Conservation (phyloP, 345 rosid species). For the Heritiera fomes region DNA sequence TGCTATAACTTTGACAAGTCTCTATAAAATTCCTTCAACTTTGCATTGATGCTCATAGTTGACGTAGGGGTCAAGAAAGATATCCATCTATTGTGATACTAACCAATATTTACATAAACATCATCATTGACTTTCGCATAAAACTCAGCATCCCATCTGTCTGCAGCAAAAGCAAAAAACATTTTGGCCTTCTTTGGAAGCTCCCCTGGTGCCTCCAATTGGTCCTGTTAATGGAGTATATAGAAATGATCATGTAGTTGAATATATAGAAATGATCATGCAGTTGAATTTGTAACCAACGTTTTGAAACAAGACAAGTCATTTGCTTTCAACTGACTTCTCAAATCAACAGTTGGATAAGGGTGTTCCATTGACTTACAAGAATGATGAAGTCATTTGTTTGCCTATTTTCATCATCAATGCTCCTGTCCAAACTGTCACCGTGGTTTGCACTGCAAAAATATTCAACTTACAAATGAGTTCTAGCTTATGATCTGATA, state of each 20-base stretch:
- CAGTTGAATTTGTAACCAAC: constrained; percentile 14
- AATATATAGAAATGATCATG: constrained; percentile 15
- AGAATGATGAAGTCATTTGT: constrained; percentile 66
- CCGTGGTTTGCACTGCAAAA: constrained; percentile 66
- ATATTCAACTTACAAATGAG: constrained; percentile 19
- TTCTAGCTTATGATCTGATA: constrained; percentile 15
- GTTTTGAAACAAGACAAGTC: constrained; percentile 8
- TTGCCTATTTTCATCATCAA: constrained; percentile 68
- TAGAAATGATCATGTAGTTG: constrained; percentile 19
- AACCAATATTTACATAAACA: constrained; percentile 74
- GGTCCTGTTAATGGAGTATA: constrained; percentile 50
- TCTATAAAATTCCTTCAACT: neutral
- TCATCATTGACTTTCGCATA: constrained; percentile 80
- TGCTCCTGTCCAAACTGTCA: constrained; percentile 56
- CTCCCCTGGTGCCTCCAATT: constrained; percentile 60
- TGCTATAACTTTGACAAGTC: neutral
- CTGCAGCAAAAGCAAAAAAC: constrained; percentile 66
- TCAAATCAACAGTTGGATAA: neutral
- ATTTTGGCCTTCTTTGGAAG: constrained; percentile 55
- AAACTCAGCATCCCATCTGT: constrained; percentile 81
- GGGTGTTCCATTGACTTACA: constrained; percentile 43
- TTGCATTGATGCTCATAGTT: neutral
- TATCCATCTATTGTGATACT: constrained; percentile 22
- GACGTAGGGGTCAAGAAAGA: neutral
- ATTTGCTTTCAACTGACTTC: constrained; percentile 10